phyloP scores from a whole-genome alignment of 805 yeast genomes.

The Lipomyces orientalis region DNA sequence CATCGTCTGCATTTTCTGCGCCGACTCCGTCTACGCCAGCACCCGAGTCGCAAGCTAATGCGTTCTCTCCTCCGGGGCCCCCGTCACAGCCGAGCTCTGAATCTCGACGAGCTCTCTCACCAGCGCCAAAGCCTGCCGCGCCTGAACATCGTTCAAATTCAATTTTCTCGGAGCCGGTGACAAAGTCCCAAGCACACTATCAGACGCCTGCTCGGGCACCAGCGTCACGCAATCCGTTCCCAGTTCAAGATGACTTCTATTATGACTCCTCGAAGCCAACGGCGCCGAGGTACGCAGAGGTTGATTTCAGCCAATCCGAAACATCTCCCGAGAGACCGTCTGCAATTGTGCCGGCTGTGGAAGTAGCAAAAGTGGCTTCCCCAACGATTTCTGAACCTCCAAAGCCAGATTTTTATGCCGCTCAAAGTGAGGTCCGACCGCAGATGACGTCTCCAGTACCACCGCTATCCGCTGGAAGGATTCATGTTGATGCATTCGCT shows the following conservation, averaged over 20 bases:
- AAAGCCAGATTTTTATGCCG: not conserved
- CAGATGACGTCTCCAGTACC: not conserved
- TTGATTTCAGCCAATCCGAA: slow-evolving; percentile 19
- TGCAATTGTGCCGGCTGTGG: not conserved
- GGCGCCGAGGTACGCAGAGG: slow-evolving; percentile 19
- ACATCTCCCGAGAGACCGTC: slow-evolving; percentile 16
- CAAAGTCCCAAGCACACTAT: slow-evolving; percentile 4
- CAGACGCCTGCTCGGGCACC: slow-evolving; percentile 4
- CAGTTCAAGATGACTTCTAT: slow-evolving; percentile 12
- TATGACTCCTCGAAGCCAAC: slow-evolving; percentile 9
- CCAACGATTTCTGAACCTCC: slow-evolving; percentile 7
- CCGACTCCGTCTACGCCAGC: slow-evolving; percentile 47
- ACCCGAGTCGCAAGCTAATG: slow-evolving; percentile 32
- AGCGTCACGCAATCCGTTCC: slow-evolving; percentile 32
- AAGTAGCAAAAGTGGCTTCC: slow-evolving; percentile 21
- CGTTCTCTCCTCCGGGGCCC: slow-evolving; percentile 29
- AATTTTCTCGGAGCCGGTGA: slow-evolving; percentile 17
- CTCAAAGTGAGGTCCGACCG: not conserved
- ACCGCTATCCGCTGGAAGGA: not conserved
- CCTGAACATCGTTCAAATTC: slow-evolving; percentile 19
- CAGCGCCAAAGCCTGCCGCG: slow-evolving; percentile 17
- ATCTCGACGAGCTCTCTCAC: slow-evolving; percentile 9
- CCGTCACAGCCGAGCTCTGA: not conserved
- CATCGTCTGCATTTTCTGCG: slow-evolving; percentile 34
- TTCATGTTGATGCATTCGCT: no score